Base-by-base conservation (phyloP, 2,329 filamentous ascomycete genomes). In the Ophiostoma triangulosporum region DNA sequence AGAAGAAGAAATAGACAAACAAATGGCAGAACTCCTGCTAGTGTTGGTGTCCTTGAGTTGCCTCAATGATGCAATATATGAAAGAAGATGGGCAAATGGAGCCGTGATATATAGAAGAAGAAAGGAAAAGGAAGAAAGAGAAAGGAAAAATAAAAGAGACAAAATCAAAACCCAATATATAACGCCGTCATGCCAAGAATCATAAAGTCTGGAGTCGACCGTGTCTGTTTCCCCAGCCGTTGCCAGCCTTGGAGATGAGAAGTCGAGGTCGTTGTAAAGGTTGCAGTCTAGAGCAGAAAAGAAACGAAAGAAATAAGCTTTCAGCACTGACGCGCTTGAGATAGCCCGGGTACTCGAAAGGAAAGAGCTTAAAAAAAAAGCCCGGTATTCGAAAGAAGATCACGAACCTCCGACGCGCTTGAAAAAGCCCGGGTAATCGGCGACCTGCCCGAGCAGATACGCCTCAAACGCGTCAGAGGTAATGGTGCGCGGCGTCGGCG, bases 401-500 rank as follows among this genome's bases (percentile, higher is more conserved):
- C 20, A 43, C 14, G 38, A 11, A 29, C 26, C 43, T 9, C 43
- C 43, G 26, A 46, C 24, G 26, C 43, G 46, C 27, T 20, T 31
- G n/a, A 48, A 48, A 29, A 22, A 43, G 46, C 57, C 61, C 2
- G 66, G 66, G 52, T 72, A 73, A 6, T 62, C 54, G 3, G 69
- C 67, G 65, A n/a, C 60, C 57, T 22, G 24, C 5, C 57, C 57
- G 17, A 72, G 64, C 8, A 73, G 57, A 51, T 68, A 73, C 24
- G 65, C 62, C 62, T 73, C 70, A 57, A 73, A 68, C 6, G 64
- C 66, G 17, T 62, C 55, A 31, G 65, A 69, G 58, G 66, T 67
- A 56, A 68, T 66, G 17, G 65, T 66, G 54, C 62, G 64, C 9
- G 63, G 57, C 29, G 36, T 58, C 56, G 26, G 60, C 57, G 51